Evolutionary conservation across 768 basidiomycete species (phyloP).

Genomic region (Pleurotus djamor): DNA sequence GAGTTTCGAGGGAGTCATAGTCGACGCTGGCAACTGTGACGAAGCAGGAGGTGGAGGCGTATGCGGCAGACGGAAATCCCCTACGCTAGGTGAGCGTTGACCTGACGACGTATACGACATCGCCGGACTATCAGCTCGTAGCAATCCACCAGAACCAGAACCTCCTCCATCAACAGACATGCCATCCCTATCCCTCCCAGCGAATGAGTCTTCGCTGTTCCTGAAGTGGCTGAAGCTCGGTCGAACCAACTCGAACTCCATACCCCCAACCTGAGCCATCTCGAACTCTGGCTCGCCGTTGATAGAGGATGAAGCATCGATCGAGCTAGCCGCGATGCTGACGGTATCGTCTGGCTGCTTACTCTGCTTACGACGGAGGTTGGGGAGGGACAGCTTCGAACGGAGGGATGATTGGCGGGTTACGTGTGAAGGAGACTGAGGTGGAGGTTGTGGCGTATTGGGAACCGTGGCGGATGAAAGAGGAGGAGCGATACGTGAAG

Average conservation of each 20-base stretch:
- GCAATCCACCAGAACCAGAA: not conserved
- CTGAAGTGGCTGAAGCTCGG: constrained; percentile 51
- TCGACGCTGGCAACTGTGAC: not conserved
- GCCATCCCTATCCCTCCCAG: too few species aligned
- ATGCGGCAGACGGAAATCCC: constrained; percentile 9
- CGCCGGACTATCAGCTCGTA: constrained; percentile 41
- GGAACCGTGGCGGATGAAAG: not conserved
- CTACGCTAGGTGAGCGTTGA: constrained; percentile 22
- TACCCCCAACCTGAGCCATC: constrained; percentile 74
- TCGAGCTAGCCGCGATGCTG: constrained; percentile 17
- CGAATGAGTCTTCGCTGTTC: constrained; percentile 52
- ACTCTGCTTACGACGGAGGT: constrained; percentile 46
- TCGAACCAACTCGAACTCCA: constrained; percentile 77
- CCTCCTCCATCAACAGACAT: not conserved
- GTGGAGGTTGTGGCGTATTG: constrained; percentile 17
- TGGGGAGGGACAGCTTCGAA: constrained; percentile 68
- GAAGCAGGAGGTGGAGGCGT: not conserved
- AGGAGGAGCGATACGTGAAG: not conserved
- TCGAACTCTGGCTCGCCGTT: constrained; percentile 34
- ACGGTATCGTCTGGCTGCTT: constrained; percentile 30
- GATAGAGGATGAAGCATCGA: not conserved
- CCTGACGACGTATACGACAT: constrained; percentile 34
- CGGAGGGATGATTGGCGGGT: constrained; percentile 43
- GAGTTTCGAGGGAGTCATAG: not conserved
- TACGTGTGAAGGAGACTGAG: constrained; percentile 34